phyloP scores from a whole-genome alignment of 257 asterid species.

The Anisodus acutangulus region DNA sequence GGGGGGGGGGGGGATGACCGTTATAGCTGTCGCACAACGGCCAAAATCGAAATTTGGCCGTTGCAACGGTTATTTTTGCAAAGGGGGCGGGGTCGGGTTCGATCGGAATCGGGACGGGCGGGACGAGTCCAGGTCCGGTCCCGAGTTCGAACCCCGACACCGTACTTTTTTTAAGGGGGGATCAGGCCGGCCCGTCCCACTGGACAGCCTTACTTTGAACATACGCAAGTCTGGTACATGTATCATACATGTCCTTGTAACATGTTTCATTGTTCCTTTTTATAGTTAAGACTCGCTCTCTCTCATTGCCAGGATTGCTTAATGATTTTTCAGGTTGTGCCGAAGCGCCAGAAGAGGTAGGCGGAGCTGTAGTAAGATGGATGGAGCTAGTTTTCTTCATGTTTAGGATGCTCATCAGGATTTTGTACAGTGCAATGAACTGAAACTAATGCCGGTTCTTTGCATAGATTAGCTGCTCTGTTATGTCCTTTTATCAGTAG shows the following conservation, averaged over 20 bases:
- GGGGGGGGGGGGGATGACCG: too few relatives aligned
- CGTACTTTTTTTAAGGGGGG: too few relatives aligned
- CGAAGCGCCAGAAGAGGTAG: slow-evolving; percentile 60
- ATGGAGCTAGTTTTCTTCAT: slow-evolving; percentile 14
- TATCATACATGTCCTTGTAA: background rate
- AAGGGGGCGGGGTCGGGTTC: too few relatives aligned
- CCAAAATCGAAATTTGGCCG: too few relatives aligned
- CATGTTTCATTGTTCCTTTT: background rate
- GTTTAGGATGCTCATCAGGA: slow-evolving; percentile 26
- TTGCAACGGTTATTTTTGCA: too few relatives aligned
- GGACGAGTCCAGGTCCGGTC: too few relatives aligned
- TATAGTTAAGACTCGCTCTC: background rate
- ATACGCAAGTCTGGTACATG: background rate
- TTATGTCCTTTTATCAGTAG: slow-evolving; percentile 22
- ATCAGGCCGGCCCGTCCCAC: too few relatives aligned
- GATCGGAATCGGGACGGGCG: too few relatives aligned
- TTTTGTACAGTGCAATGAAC: slow-evolving; percentile 40
- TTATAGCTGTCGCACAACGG: too few relatives aligned
- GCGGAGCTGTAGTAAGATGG: background rate
- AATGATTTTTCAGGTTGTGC: slow-evolving; percentile 42
- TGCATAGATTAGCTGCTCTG: slow-evolving; percentile 32
- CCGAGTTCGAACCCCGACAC: too few relatives aligned
- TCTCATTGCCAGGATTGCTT: background rate
- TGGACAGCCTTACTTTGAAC: background rate
- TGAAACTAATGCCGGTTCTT: slow-evolving; percentile 28